Percentiles rank a stretch among this genome's conserved stretches.
These are phyloP conservation scores for Podila epicladia DNA, from an alignment of 192 early-diverging fungal species.

Conservation along the genomic window DNA sequence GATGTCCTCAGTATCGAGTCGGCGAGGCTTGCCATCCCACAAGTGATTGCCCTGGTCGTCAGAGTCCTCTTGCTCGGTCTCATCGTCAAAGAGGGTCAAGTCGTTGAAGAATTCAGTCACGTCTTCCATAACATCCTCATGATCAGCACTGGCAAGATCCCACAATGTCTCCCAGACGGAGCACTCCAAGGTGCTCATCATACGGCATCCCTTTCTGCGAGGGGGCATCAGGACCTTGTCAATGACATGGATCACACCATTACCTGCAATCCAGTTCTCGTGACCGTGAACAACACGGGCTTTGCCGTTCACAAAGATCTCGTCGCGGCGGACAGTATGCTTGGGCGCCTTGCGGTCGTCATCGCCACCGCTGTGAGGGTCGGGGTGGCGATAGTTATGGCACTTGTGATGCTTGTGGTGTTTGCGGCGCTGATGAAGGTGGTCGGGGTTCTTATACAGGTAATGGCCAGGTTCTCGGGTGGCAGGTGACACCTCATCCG, in stretches of 20 bases:
- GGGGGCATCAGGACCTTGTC: constrained; percentile 56
- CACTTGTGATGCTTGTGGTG: constrained; percentile 8
- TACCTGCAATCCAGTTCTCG: constrained; percentile 55
- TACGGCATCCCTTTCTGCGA: constrained; percentile 24
- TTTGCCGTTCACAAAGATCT: constrained; percentile 28
- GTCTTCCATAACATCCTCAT: constrained; percentile 11
- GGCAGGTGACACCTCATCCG: background rate
- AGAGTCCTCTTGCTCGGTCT: background rate
- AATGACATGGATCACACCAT: constrained; percentile 57
- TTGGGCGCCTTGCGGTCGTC: background rate
- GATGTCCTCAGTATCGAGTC: background rate
- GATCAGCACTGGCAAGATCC: constrained; percentile 16
- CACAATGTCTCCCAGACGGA: constrained; percentile 36
- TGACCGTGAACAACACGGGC: constrained; percentile 8
- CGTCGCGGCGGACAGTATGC: background rate
- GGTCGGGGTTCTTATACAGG: constrained; percentile 11
- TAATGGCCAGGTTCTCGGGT: constrained; percentile 1
- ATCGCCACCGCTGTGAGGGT: background rate
- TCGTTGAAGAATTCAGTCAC: constrained; percentile 3
- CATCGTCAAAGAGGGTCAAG: constrained; percentile 15
- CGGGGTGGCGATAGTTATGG: constrained; percentile 6
- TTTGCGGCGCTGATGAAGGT: constrained; percentile 10
- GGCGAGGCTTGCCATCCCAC: background rate
- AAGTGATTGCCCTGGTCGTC: background rate
- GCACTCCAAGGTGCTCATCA: constrained; percentile 23